A percentile compares a stretch with the other conserved stretches of the same genome.
phyloP scores from a whole-genome alignment of 768 basidiomycete species.

The Termitomyces bulborhizus region DNA sequence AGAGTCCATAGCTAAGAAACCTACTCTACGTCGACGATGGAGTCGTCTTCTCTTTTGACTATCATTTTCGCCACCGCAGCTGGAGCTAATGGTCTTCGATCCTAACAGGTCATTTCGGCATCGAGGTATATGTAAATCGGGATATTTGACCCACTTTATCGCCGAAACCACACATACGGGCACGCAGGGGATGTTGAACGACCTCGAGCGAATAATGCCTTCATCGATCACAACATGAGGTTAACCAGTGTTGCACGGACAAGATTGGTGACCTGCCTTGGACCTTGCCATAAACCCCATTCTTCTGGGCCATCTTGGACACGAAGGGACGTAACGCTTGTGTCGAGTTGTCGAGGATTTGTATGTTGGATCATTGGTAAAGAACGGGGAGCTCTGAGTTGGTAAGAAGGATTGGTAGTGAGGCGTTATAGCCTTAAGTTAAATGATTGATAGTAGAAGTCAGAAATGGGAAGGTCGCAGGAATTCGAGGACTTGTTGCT shows the following conservation, averaged over 20 bases:
- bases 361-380: slow-evolving; percentile 61
- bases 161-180: slow-evolving; percentile 95
- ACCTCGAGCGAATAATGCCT: slow-evolving; percentile 83
- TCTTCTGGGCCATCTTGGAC: slow-evolving; percentile 40
- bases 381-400: background rate
- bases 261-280: slow-evolving; percentile 38
- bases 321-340: slow-evolving; percentile 22
- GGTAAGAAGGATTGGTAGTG: slow-evolving; percentile 2
- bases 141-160: slow-evolving; percentile 62
- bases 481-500: slow-evolving; percentile 2
- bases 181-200: slow-evolving; percentile 83
- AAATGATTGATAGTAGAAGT: slow-evolving; percentile 8
- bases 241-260: slow-evolving; percentile 4
- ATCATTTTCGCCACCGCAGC: slow-evolving; percentile 86
- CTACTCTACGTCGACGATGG: slow-evolving; percentile 69
- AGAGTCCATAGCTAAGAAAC: slow-evolving; percentile 22
- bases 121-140: slow-evolving; percentile 13
- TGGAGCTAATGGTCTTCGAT: slow-evolving; percentile 88
- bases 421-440: slow-evolving; percentile 8
- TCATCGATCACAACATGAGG: slow-evolving; percentile 6
- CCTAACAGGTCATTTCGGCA: slow-evolving; percentile 38
- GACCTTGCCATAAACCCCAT: slow-evolving; percentile 69
- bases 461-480: slow-evolving; percentile 11
- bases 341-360: slow-evolving; percentile 36
- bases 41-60: slow-evolving; percentile 61